Evolutionary conservation across 768 basidiomycete genomes (phyloP).

Genomic region (Suillus paluster): DNA sequence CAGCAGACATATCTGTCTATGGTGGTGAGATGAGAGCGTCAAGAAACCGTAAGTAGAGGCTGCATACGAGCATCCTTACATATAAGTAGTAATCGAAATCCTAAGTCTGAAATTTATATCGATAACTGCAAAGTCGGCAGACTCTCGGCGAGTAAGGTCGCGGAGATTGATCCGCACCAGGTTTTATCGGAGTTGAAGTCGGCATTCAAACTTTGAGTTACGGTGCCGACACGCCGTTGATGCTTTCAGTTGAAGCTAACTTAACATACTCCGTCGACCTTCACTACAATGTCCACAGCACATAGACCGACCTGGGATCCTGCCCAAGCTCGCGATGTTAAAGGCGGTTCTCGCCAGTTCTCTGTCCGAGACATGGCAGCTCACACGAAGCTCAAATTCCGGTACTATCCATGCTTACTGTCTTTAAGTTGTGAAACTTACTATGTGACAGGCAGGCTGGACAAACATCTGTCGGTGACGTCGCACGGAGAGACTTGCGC

Average conservation of each 20-base stretch:
- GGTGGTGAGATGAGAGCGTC: neutral
- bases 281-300: constrained; percentile 74
- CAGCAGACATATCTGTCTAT: neutral
- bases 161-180: neutral
- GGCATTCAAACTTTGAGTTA: neutral
- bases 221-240: constrained; percentile 1
- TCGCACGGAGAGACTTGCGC: constrained; percentile 78
- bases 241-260: neutral
- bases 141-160: neutral
- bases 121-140: neutral
- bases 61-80: neutral
- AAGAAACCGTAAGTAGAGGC: neutral
- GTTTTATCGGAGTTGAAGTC: neutral
- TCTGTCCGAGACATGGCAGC: constrained; percentile 93
- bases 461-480: constrained; percentile 81
- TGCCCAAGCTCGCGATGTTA: constrained; percentile 90
- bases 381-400: constrained; percentile 98
- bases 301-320: constrained; percentile 98
- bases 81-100: neutral
- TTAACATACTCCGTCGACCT: neutral
- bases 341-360: constrained; percentile 90
- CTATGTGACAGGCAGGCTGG: constrained; percentile 71
- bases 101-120: neutral
- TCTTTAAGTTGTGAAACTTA: constrained; percentile 2
- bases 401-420: constrained; percentile 44